Evolutionary conservation across 306 rosid genomes (phyloP), one percentile per base, ranked within the genome.

Genomic region (Lablab purpureus): DNA sequence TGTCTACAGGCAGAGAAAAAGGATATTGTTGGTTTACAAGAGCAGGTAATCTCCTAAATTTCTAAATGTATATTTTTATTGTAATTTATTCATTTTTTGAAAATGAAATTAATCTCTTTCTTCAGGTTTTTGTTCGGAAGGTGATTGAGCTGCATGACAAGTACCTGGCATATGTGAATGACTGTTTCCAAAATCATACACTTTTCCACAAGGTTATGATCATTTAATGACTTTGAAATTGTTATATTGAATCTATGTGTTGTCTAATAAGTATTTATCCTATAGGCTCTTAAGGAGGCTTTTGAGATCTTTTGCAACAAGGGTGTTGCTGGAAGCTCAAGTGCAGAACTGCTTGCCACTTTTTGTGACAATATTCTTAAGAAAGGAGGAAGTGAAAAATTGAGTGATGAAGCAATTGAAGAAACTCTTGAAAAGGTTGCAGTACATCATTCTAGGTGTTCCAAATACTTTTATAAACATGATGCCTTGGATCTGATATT

Each of bases 361-460:
- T 94, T 94, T 65, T 92, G 97, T 70, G 98, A 94, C 80, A 92
- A 94, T 67, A 90, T 94, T 71, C 94, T 94, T 28, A 94, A 94
- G 90, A 94, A 94, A 84, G 98, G 98, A 55, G 97, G 97, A 49
- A 92, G 97, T 79, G 98, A 92, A 85, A 94, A 92, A 79, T 82
- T 94, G 87, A 94, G 97, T 45, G 97, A 94, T 66, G 98, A 94
- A 83, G 98, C 97, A 22, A 90, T 94, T 27, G 98, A 94, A 81
- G 97, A 92, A 86, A 94, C 97, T 52, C 96, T 92, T 68, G 98
- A 90, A 83, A 94, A 94, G 97, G 98, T 94, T 75, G 59, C 41
- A 23, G 18, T 40, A 21, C 58, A 30, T 43, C 68, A 41, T 37
- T 84, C 47, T 73, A 65, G 51, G 73, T 69, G 70, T 82, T 40